Evolutionary conservation across 2,329 filamentous ascomycete genomes (phyloP).

Genomic region (Huntiella bhutanensis): DNA sequence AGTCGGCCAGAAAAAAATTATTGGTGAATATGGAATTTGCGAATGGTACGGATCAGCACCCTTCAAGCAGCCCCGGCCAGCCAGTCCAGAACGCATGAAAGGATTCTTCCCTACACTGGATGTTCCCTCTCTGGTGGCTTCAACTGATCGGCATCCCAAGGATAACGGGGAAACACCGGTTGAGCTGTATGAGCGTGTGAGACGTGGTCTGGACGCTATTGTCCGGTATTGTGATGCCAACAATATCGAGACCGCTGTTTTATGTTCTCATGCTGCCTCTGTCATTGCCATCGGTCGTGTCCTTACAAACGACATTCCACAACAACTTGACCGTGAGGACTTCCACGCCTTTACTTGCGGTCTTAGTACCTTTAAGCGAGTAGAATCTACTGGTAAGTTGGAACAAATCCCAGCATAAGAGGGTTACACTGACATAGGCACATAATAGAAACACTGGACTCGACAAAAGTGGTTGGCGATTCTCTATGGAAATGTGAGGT

Average conservation of each 20-base stretch:
- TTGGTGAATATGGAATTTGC: slow-evolving; percentile 40
- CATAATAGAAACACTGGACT: not conserved
- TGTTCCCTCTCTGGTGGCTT: slow-evolving; percentile 37
- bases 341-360: slow-evolving; percentile 74
- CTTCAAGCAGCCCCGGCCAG: slow-evolving; percentile 70
- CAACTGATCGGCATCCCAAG: slow-evolving; percentile 35
- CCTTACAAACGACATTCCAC: slow-evolving; percentile 61
- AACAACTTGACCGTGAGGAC: slow-evolving; percentile 53
- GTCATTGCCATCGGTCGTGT: slow-evolving; percentile 73
- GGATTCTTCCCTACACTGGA: slow-evolving; percentile 48
- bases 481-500: slow-evolving; percentile 64
- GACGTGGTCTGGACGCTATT: slow-evolving; percentile 48
- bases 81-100: slow-evolving; percentile 41
- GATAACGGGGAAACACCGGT: slow-evolving; percentile 57
- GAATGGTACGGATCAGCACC: slow-evolving; percentile 85
- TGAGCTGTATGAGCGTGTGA: slow-evolving; percentile 63
- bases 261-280: slow-evolving; percentile 79
- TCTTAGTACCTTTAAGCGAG: slow-evolving; percentile 40
- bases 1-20: slow-evolving; percentile 22
- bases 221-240: slow-evolving; percentile 55
- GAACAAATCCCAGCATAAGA: not conserved
- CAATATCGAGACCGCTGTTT: slow-evolving; percentile 48
- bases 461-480: slow-evolving; percentile 15
- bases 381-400: not conserved
- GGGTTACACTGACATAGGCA: not conserved